Base-by-base conservation (phyloP, 257 asterid genomes). In the Salvia splendens region DNA sequence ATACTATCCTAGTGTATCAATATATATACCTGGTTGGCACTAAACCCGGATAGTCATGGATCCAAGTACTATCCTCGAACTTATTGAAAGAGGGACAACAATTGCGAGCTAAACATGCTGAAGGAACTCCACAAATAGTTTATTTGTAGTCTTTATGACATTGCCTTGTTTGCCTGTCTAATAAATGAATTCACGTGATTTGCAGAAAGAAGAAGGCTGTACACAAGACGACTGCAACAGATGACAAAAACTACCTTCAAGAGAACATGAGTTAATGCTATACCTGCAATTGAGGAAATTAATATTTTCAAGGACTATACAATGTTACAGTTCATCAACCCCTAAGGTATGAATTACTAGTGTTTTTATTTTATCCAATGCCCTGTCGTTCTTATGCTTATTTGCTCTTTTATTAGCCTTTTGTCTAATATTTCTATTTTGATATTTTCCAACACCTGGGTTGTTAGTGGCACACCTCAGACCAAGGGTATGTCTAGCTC, bases 171-270 rank as follows among this genome's bases (percentile, higher is more conserved):
- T 46, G 14, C 36, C 45, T 15, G 45, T 65, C 14, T 72, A 15
- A 62, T 16, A 57, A 35, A 28, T 24, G 55, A 5, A 28, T 40
- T 73, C 17, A 12, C 10, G 4, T 24, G 30, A 20, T n/a, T 20
- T 67, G 63, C 78, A 82, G 94, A 71, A 86, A 86, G 87, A 86
- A 86, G 91, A 86, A 84, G 81, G 90, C 88, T 0, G 81, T 86
- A 5, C 94, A 86, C 80, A 86, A 86, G 83, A 80, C 91, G 12
- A 86, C 87, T 67, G 82, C 94, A 5, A 80, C 90, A 1, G 90
- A 86, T 52, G 89, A 86, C 70, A 86, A 86, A 74, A 48, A 86
- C 88, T 77, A 86, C 94, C 65, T 76, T 84, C 67, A 86, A 86
- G 75, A 86, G 94, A 80, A 80, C 84, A 60, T 86, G 93, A 61